Evolutionary conservation across 2,329 filamentous ascomycete genomes (phyloP).

Genomic region (Diaporthe aspalathi): DNA sequence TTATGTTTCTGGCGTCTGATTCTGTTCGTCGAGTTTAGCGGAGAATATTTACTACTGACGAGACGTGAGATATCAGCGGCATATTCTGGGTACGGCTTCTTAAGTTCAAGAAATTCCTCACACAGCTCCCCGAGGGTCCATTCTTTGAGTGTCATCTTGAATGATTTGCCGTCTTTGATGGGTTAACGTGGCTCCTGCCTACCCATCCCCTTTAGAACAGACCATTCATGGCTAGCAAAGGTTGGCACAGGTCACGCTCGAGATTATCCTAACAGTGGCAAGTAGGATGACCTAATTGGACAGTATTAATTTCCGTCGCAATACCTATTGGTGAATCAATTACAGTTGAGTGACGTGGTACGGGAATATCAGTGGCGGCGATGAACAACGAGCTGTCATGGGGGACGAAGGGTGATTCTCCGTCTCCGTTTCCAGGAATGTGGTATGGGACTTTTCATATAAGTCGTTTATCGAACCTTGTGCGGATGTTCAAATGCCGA

Average conservation of each 20-base stretch:
- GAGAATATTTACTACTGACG: background rate
- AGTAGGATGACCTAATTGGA: background rate
- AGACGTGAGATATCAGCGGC: background rate
- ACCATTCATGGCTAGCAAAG: background rate
- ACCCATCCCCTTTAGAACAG: background rate
- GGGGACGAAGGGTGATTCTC: background rate
- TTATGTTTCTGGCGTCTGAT: background rate
- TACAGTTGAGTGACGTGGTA: background rate
- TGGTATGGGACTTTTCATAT: background rate
- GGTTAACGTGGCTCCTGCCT: slow-evolving; percentile 9
- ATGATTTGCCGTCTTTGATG: background rate
- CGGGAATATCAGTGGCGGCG: background rate
- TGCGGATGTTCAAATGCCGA: slow-evolving; percentile 2
- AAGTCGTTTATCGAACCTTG: slow-evolving; percentile 1
- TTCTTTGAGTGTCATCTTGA: too few species aligned
- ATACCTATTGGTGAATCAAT: background rate
- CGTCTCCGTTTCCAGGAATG: background rate
- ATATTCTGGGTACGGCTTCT: background rate
- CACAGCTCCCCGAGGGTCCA: background rate
- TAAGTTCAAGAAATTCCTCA: background rate
- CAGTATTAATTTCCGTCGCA: background rate
- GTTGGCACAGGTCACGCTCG: background rate
- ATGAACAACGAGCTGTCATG: background rate
- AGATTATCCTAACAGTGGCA: background rate
- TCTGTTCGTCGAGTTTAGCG: background rate